phyloP scores from a whole-genome alignment of 2,329 filamentous ascomycete genomes.

The Xylariaceae sp. region DNA sequence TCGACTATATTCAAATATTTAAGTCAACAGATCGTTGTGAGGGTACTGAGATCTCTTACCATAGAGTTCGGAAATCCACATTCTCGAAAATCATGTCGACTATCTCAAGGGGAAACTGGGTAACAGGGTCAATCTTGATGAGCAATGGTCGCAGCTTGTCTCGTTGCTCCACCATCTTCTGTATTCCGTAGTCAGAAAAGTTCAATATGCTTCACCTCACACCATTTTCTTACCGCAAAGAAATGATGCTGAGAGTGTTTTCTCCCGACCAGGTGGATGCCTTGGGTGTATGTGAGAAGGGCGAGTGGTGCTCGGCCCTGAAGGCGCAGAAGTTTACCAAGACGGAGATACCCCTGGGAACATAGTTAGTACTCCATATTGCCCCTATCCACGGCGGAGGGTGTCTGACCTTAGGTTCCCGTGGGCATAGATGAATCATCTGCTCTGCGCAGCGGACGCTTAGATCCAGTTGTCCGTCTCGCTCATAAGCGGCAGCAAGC shows the following conservation, averaged over 20 bases:
- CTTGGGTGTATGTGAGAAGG: constrained; percentile 29
- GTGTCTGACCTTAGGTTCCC: constrained; percentile 30
- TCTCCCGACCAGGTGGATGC: constrained; percentile 30
- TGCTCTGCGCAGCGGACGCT: constrained; percentile 24
- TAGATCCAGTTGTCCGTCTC: constrained; percentile 15
- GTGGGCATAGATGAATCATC: constrained; percentile 34
- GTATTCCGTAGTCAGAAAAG: constrained; percentile 1
- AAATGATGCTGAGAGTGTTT: constrained; percentile 29
- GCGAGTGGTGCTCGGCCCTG: constrained; percentile 21
- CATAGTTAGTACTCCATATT: constrained; percentile 10
- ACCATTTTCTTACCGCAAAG: constrained; percentile 23
- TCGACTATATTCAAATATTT: constrained; percentile 19
- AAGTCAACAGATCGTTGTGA: neutral
- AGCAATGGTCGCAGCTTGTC: constrained; percentile 19
- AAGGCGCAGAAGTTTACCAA: constrained; percentile 33
- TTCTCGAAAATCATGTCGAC: constrained; percentile 30
- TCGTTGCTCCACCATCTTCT: constrained; percentile 24
- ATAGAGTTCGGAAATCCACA: constrained; percentile 26
- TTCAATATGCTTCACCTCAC: neutral
- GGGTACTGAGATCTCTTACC: constrained; percentile 19
- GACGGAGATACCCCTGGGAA: constrained; percentile 31
- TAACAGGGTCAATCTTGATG: constrained; percentile 29
- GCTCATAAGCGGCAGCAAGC: constrained; percentile 30
- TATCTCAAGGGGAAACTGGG: constrained; percentile 32
- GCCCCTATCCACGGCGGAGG: neutral